These are phyloP conservation scores for Vitis vinifera DNA, from an alignment of 164 flowering plant species.

Conservation along the genomic window DNA sequence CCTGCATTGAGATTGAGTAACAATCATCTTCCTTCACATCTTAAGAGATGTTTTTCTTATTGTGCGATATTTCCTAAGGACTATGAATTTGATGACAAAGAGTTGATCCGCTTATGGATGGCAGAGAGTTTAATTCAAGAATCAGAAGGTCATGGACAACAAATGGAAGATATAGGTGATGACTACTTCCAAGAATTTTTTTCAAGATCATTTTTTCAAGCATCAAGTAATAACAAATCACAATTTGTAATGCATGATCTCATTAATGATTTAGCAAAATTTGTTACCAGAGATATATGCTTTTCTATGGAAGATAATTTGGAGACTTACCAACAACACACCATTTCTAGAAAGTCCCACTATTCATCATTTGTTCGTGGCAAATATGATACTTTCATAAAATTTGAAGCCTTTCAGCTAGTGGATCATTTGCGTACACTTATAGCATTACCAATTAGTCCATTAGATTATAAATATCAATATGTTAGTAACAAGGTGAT, in stretches of 20 bases:
- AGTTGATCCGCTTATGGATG: constrained; percentile 3
- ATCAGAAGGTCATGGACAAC: background rate
- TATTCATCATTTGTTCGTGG: background rate
- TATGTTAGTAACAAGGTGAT: no score
- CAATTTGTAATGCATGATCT: constrained; percentile 4
- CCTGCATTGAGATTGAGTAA: background rate
- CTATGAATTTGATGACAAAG: background rate
- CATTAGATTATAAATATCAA: no score
- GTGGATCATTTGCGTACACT: background rate
- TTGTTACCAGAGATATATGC: background rate
- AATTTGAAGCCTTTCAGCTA: background rate
- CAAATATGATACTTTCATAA: background rate
- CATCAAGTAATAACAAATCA: background rate
- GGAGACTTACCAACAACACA: background rate
- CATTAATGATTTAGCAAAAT: background rate
- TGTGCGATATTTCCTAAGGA: constrained; percentile 13
- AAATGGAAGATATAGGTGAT: constrained; percentile 4
- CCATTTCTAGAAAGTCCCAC: no score
- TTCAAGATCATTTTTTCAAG: constrained; percentile 1
- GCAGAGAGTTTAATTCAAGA: background rate
- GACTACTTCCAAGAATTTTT: background rate
- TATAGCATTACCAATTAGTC: no score
- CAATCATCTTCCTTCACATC: background rate
- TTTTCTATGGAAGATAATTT: no score
- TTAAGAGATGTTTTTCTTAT: constrained; percentile 8